A percentile compares a stretch with the other conserved stretches of the same genome.
These are phyloP conservation scores for Arthrobotrys conoides DNA, from an alignment of 2,329 filamentous ascomycete genomes.

Conservation along the genomic window DNA sequence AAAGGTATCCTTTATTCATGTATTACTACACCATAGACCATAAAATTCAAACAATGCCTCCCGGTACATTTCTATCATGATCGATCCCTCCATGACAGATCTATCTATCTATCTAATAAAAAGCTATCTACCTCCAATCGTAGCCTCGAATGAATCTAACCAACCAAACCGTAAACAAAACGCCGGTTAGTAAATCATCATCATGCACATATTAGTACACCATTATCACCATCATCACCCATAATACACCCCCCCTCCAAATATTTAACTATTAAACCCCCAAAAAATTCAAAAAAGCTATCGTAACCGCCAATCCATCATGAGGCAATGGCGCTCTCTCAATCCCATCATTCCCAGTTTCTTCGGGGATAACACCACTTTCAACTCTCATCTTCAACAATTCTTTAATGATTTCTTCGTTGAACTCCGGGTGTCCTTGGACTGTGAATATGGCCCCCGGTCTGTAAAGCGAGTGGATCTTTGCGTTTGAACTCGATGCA, in stretches of 20 bases:
- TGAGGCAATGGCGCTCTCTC: constrained; percentile 77
- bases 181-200: not conserved
- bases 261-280: constrained; percentile 24
- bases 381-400: constrained; percentile 77
- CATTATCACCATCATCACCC: not conserved
- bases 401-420: constrained; percentile 77
- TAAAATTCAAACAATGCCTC: not conserved
- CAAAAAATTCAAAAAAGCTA: constrained; percentile 83
- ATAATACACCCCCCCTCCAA: not conserved
- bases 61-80: too few relatives aligned
- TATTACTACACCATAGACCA: not conserved
- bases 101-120: too few relatives aligned
- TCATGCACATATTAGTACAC: too few relatives aligned
- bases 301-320: constrained; percentile 82
- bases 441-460: constrained; percentile 79
- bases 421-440: constrained; percentile 91
- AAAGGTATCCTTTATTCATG: not conserved
- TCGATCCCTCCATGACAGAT: too few relatives aligned
- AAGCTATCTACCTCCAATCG: too few relatives aligned
- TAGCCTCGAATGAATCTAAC: too few relatives aligned
- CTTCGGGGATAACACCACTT: constrained; percentile 78
- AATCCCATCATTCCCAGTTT: constrained; percentile 78
- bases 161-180: not conserved
- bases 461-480: constrained; percentile 82
- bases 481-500: constrained; percentile 77